Base-by-base conservation (phyloP, 2,329 filamentous ascomycete genomes). In the Nigrospora osmanthi region DNA sequence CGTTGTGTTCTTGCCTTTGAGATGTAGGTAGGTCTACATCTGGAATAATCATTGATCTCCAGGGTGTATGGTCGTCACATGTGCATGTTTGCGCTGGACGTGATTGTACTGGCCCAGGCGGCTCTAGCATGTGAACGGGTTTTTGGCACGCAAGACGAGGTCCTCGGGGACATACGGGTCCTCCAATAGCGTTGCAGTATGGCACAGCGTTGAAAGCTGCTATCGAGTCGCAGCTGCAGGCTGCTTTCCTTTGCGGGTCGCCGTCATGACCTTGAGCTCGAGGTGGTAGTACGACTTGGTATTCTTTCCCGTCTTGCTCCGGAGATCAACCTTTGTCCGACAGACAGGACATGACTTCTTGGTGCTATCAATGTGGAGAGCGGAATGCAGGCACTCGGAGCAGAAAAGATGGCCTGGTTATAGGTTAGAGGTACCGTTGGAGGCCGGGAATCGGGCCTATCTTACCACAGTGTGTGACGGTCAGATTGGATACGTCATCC, bases 391-490 rank as follows among this genome's bases (percentile, higher is more conserved):
- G 54, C 81, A 85, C 46, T 75, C 70, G 38, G 75, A 73, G 50
- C 81, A 85, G 57, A 81, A 85, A 3, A 84, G 64, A 54, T 85
- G 81, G 11, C 81, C 81, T 83, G 35, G 10, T 31, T 11, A 42
- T 32, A 28, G 11, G 23, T 45, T 42, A 53, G 54, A 46, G 57
- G 47, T 31, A 31, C 19, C 2, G 23, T n/a, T 2, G 28, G 5
- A 28, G 6, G 32, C 33, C 33, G 19, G 30, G 33, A 14, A 31
- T 33, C 28, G 35, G 37, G 35, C 28, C 28, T 13, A 6, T 66
- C 78, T 51, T 76, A 84, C 81, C 81, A 60, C 81, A 85, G 59
- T 83, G 77, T 3, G 81, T 85, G 38, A 83, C 74, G 1, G 78
- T 82, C 48, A 85, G 54, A 28, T 69, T 66, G 2, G 71, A 73